Conservation (phyloP, 2,329 filamentous ascomycete genomes). For the Coniella vitis region DNA sequence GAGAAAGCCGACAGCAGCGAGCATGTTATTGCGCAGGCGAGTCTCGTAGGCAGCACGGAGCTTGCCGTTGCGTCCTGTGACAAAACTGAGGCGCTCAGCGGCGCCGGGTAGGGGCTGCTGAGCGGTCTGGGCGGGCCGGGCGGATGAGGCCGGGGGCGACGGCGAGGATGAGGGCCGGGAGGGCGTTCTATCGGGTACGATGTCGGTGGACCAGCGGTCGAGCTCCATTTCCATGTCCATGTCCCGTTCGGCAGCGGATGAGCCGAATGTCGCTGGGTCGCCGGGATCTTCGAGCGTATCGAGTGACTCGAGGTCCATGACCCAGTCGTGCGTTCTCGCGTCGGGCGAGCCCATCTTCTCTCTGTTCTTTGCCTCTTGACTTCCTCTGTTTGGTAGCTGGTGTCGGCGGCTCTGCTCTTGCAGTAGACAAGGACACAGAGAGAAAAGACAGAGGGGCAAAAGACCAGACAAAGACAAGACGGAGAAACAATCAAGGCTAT, state of each 20-base stretch:
- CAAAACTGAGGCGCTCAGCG: slow-evolving; percentile 10
- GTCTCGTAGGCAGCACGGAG: slow-evolving; percentile 9
- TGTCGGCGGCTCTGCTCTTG: no score
- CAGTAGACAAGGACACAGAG: no score
- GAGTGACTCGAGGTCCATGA: slow-evolving; percentile 12
- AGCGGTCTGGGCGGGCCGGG: no score
- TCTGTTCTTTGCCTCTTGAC: neutral
- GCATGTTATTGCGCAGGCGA: slow-evolving; percentile 19
- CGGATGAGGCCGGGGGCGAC: slow-evolving; percentile 1
- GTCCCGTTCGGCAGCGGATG: no score
- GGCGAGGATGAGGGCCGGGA: neutral
- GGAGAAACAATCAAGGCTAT: no score
- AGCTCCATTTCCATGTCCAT: slow-evolving; percentile 1
- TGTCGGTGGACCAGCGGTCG: slow-evolving; percentile 8
- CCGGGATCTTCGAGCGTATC: slow-evolving; percentile 7
- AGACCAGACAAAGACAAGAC: no score
- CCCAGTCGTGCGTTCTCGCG: slow-evolving; percentile 13
- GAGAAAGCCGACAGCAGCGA: slow-evolving; percentile 37
- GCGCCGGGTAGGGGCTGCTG: slow-evolving; percentile 13
- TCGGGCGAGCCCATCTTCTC: neutral
- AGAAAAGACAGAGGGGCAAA: no score
- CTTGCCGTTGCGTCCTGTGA: slow-evolving; percentile 2
- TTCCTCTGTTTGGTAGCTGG: no score
- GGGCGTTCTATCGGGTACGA: neutral
- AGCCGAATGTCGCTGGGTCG: slow-evolving; percentile 3